Conservation (phyloP, 2,329 filamentous ascomycete genomes). For the Amauroascus niger region DNA sequence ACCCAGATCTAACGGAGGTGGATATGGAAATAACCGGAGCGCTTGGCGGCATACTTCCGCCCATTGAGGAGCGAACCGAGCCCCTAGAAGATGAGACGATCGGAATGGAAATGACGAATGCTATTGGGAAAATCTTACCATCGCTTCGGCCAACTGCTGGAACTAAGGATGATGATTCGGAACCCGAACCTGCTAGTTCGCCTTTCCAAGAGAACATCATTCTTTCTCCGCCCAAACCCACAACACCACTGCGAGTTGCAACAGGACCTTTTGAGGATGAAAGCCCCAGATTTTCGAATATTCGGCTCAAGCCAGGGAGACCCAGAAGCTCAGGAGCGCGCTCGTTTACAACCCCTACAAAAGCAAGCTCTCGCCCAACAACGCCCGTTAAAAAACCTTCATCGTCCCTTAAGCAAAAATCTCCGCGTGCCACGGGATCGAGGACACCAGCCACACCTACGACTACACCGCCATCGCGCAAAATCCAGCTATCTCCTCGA, state of each 20-base stretch:
- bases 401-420: constrained; percentile 29
- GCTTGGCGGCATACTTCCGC: constrained; percentile 37
- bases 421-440: not conserved
- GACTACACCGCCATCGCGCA: constrained; percentile 7
- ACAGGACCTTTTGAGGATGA: constrained; percentile 41
- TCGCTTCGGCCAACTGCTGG: constrained; percentile 41
- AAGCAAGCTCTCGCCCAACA: constrained; percentile 29
- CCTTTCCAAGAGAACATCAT: constrained; percentile 36
- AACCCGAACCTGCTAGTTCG: constrained; percentile 42
- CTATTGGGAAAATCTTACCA: constrained; percentile 53
- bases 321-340: constrained; percentile 39
- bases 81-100: constrained; percentile 40
- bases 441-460: constrained; percentile 10
- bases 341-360: constrained; percentile 38
- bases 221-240: constrained; percentile 25
- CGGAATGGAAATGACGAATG: constrained; percentile 60
- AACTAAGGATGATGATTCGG: constrained; percentile 43
- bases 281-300: constrained; percentile 48
- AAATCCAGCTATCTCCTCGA: constrained; percentile 36
- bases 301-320: constrained; percentile 38
- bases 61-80: constrained; percentile 33
- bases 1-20: constrained; percentile 23
- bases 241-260: constrained; percentile 28
- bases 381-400: constrained; percentile 32
- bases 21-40: constrained; percentile 54